Conservation (phyloP, 129 eudicot species). For the Deinandra increscens region DNA sequence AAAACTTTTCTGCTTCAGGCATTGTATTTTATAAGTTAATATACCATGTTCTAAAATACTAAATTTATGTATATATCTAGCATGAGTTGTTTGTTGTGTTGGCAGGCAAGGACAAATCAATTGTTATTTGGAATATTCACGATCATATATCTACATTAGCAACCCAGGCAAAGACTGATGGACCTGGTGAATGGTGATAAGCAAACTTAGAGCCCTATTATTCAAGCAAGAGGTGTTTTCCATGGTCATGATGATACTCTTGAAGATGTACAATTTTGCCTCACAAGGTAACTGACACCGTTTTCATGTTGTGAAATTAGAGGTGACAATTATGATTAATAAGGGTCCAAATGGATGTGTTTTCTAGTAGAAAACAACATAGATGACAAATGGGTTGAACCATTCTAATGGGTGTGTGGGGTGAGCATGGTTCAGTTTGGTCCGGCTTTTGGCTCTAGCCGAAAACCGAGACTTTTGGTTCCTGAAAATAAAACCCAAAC, state of each 20-base stretch:
- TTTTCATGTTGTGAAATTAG: conserved; percentile 10
- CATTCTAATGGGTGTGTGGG: neutral
- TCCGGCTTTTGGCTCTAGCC: too few species aligned
- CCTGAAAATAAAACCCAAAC: too few species aligned
- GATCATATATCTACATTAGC: conserved; percentile 82
- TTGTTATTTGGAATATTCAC: conserved; percentile 92
- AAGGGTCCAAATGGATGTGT: neutral
- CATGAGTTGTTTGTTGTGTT: conserved; percentile 18
- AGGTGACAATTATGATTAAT: neutral
- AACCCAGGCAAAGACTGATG: conserved; percentile 38
- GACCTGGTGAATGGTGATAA: conserved; percentile 37
- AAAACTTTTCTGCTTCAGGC: neutral
- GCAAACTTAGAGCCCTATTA: conserved; percentile 43
- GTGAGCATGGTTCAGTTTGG: too few species aligned
- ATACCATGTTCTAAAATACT: too few species aligned
- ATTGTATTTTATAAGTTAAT: too few species aligned
- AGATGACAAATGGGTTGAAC: neutral
- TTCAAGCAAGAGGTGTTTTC: conserved; percentile 76
- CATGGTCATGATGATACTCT: conserved; percentile 82
- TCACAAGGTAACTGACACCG: conserved; percentile 55
- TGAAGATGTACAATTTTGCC: conserved; percentile 92
- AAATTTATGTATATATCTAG: neutral
- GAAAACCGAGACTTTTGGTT: too few species aligned
- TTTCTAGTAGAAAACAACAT: neutral
- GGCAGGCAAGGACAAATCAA: conserved; percentile 80